Evolutionary conservation across 768 basidiomycete species (phyloP), one percentile per base, ranked within the genome.

Genomic region (Phylloporus rhodoxanthus): DNA sequence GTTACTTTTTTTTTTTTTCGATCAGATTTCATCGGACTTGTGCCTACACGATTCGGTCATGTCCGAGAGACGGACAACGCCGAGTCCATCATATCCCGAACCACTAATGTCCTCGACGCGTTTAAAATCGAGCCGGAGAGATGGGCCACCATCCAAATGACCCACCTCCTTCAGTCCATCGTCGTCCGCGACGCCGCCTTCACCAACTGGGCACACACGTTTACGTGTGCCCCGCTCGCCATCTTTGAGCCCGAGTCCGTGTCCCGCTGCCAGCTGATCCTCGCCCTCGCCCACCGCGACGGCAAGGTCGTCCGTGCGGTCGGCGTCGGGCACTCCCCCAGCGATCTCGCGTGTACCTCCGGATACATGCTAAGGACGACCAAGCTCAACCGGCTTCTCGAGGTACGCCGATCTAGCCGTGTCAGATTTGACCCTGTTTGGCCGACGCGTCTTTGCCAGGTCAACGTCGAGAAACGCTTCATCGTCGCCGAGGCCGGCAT

Each of bases 241-340:
- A 72, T 91, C 32, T 95, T 94, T 63, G 80, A 81, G 57, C 96
- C 95, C 4, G 75, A 78, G 54, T 77, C 73, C 20, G 79, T 81
- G 37, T 66, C 75, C 51, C 77, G 97, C 29, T 87, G 91, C 61
- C 74, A 76, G 39, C 76, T 81, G 56, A 75, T 94, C 40, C 74
- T 98, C 23, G 88, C 90, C 61, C 81, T 92, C 21, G 92, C 93
- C 0, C 74, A 83, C 15, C 73, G 86, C 37, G 81, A 92, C 62
- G 71, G 77, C 14, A 81, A 78, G 62, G 73, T 77, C 19, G 74
- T 98, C 29, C 81, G 92, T 48, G 87, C 89, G 1, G 86, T 84
- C 11, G 96, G 92, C 11, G 82, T 91, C 14, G 95, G 94, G 2
- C 94, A 97, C 70, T 89, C 87, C 50, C 95, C 95, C 20, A 88